Base-by-base conservation (phyloP, 169 alveolate species). In the Plasmodium vivax region DNA sequence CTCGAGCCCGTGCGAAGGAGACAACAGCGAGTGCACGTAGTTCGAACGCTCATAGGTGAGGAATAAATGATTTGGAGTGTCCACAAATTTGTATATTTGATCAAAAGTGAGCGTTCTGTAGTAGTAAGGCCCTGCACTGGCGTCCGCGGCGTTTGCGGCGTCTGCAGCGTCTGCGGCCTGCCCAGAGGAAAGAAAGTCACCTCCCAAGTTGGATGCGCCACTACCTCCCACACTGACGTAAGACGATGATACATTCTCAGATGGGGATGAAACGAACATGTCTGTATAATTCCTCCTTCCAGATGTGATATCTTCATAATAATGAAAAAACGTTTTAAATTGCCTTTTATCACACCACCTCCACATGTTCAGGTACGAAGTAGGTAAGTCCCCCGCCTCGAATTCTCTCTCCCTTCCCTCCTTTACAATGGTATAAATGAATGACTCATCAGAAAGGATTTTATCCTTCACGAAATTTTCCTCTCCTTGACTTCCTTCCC, bases 341-440 rank as follows among this genome's bases (percentile, higher is more conserved):
- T 90, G 94, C 68, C 94, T 79, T 80, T 90, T 90, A 74, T 90
- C 90, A 90, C 94, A 90, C 94, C 94, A 90, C 2, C 94, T 80
- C 94, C 94, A 90, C 77, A 90, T 90, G 36, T 90, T 79, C 54
- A 90, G 30, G 30, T 62, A 90, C 23, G 94, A 90, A 8, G 75
- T 79, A 8, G 94, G 94, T 1, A 90, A 45, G 72, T 90, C 80
- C 41, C 71, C 8, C 38, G n/a, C 77, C 3, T n/a, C 72, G 0
- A 79, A 30, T 9, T 80, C 91, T 30, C 51, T 80, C 36, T 90
- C 83, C 9, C 62, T 58, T 16, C 51, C 54, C 36, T 90, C 94
- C 23, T 80, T 79, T 47, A 81, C 51, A 27, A 90, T 90, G 41
- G 81, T 58, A 74, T 90, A 90, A 45, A 90, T 90, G 68, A 90